Evolutionary conservation across 2,329 filamentous ascomycete species (phyloP), one percentile per base, ranked within the genome.

Genomic region (Anisogramma anomala): DNA sequence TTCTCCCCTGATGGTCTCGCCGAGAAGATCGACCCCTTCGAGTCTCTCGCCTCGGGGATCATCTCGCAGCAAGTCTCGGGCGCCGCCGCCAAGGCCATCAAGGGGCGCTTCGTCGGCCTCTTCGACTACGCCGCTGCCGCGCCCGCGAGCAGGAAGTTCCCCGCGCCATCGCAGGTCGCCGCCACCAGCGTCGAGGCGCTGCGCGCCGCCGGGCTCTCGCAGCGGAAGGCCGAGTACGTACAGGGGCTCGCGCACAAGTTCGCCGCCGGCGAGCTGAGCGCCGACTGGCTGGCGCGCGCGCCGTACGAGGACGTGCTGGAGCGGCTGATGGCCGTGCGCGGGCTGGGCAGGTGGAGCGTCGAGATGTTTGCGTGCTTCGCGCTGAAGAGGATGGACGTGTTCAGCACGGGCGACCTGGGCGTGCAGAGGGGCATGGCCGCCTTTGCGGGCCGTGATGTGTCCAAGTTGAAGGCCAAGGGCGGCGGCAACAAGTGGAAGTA

Each of bases 311-410:
- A 94, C 51, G 72, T 98, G 6, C 69, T 95, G 49, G 75, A 83
- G 59, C 81, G 74, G 58, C 68, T 98, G 35, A 85, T 83, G 35
- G 84, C 87, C 1, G 87, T 98, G 4, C 72, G 89, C 8, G 91
- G 91, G 0, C 64, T 96, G 36, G 91, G 91, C 0, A 72, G 71
- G 40, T 96, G 91, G 91, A 88, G 81, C 35, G 87, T 94, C 11
- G 88, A 95, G 67, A 96, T 98, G 91, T 98, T 98, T 67, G 85
- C 88, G 36, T 86, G 84, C 61, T 96, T 98, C 61, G 84, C 77
- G n/a, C 67, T 98, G 30, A 96, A 95, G 70, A 72, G 88, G 10
- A 82, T 87, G 71, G 89, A 98, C 63, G 84, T 98, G 17, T 94
- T 96, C 58, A 86, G 82, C 17, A 81, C 85, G 1, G 89, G 91